Percentiles rank a stretch among this genome's conserved stretches.
Conservation (phyloP, 2,329 filamentous ascomycete species). For the Mollisiaceae sp. region DNA sequence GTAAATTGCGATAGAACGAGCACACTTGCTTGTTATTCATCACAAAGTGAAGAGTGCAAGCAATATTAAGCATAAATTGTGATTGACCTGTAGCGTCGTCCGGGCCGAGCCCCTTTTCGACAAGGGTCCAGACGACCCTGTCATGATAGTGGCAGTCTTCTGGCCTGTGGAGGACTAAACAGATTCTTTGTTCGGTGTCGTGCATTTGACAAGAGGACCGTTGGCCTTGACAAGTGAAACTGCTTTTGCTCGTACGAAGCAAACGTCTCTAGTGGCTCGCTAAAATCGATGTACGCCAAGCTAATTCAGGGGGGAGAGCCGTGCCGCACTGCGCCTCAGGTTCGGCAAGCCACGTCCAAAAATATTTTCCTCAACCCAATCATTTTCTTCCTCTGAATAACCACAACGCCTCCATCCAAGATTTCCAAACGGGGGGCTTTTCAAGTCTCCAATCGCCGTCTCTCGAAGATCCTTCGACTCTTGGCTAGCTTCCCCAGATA, state of each 20-base stretch:
- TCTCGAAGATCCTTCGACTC: not conserved
- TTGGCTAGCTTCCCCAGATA: not conserved
- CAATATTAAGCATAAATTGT: not conserved
- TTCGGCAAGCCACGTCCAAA: slow-evolving; percentile 8
- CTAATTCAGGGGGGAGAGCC: not conserved
- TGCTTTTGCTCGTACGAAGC: no score
- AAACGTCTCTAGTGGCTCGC: no score
- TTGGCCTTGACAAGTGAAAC: no score
- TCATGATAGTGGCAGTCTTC: not conserved
- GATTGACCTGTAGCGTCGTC: not conserved
- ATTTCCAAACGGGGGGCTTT: slow-evolving; percentile 1
- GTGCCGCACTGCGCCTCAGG: slow-evolving; percentile 22
- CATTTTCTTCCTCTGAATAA: not conserved
- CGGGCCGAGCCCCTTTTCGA: not conserved
- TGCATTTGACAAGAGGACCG: no score
- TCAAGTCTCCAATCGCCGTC: slow-evolving; percentile 6
- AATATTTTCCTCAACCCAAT: not conserved
- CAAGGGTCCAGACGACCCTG: not conserved
- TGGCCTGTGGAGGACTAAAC: slow-evolving; percentile 4
- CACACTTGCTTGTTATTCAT: not conserved
- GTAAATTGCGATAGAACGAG: not conserved
- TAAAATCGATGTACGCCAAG: no score
- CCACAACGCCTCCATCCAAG: not conserved
- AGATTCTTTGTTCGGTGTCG: slow-evolving; percentile 12
- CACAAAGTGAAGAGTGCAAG: not conserved